These are phyloP conservation scores for Ogataea nakhonphanomensis DNA, from an alignment of 805 yeast genomes.

Conservation along the genomic window DNA sequence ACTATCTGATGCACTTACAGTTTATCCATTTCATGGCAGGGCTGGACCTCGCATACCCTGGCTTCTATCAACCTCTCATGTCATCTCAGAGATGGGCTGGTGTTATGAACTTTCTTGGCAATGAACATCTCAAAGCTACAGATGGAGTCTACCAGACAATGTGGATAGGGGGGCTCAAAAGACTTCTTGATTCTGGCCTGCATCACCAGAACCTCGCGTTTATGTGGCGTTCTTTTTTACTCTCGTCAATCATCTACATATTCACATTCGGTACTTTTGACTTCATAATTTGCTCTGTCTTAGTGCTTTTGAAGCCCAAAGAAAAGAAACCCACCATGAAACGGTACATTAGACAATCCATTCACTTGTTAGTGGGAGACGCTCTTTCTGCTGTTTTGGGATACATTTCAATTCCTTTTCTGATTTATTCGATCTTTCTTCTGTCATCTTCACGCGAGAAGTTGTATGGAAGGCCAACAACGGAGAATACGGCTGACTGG, in stretches of 20 bases:
- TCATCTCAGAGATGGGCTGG: constrained; percentile 54
- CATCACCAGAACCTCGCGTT: constrained; percentile 35
- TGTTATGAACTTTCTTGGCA: constrained; percentile 34
- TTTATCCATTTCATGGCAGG: constrained; percentile 57
- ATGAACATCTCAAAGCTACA: constrained; percentile 6
- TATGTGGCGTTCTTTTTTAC: constrained; percentile 31
- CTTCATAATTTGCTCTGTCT: constrained; percentile 4
- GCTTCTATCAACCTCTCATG: constrained; percentile 55
- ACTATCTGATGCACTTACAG: constrained; percentile 52
- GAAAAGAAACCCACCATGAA: constrained; percentile 7
- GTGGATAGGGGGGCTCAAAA: constrained; percentile 39
- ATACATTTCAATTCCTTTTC: constrained; percentile 41
- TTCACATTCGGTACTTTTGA: constrained; percentile 21
- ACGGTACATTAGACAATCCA: constrained; percentile 22
- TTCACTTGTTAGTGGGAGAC: constrained; percentile 34
- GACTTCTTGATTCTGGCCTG: constrained; percentile 27
- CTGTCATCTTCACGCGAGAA: constrained; percentile 10
- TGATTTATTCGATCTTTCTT: constrained; percentile 36
- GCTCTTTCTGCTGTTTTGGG: constrained; percentile 32
- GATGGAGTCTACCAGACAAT: constrained; percentile 43
- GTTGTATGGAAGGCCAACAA: constrained; percentile 22
- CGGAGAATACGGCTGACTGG: constrained; percentile 15
- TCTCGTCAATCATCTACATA: constrained; percentile 31
- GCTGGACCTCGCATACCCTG: constrained; percentile 55
- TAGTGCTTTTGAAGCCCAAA: constrained; percentile 10